Percentiles rank a stretch among this genome's conserved stretches.
Conservation (phyloP, 1,284 basidiomycete genomes). For the Vanrija sp. region DNA sequence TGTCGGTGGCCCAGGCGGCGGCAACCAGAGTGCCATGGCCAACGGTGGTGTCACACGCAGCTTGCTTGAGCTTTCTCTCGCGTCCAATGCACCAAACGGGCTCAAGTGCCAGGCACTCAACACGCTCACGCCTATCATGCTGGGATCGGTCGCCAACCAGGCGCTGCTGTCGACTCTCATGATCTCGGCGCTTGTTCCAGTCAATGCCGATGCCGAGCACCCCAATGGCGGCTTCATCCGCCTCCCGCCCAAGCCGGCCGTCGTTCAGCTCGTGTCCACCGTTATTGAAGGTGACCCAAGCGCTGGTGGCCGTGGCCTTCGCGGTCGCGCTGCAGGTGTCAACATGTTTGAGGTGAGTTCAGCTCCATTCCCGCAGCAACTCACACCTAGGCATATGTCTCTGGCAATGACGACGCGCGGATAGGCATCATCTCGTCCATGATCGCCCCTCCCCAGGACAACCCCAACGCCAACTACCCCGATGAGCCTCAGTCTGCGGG, state of each 20-base stretch:
- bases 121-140: constrained; percentile 61
- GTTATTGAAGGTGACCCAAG: constrained; percentile 44
- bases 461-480: constrained; percentile 24
- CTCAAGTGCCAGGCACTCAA: constrained; percentile 85
- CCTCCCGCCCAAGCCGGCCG: constrained; percentile 46
- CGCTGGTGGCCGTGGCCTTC: constrained; percentile 39
- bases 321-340: constrained; percentile 50
- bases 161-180: constrained; percentile 50
- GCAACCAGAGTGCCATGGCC: constrained; percentile 58
- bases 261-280: constrained; percentile 45
- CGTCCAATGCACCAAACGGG: constrained; percentile 82
- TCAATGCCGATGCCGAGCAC: constrained; percentile 47
- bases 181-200: constrained; percentile 50
- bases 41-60: constrained; percentile 68
- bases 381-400: constrained; percentile 38
- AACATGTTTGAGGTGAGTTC: constrained; percentile 50
- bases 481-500: constrained; percentile 49
- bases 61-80: constrained; percentile 79
- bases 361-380: not conserved
- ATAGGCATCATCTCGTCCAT: constrained; percentile 48
- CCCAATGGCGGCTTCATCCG: constrained; percentile 49
- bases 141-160: constrained; percentile 52
- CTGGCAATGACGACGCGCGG: constrained; percentile 47
- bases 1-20: constrained; percentile 65
- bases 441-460: constrained; percentile 26